Conservation (phyloP, 164 flowering plant species). For the Magnolia officinalis region DNA sequence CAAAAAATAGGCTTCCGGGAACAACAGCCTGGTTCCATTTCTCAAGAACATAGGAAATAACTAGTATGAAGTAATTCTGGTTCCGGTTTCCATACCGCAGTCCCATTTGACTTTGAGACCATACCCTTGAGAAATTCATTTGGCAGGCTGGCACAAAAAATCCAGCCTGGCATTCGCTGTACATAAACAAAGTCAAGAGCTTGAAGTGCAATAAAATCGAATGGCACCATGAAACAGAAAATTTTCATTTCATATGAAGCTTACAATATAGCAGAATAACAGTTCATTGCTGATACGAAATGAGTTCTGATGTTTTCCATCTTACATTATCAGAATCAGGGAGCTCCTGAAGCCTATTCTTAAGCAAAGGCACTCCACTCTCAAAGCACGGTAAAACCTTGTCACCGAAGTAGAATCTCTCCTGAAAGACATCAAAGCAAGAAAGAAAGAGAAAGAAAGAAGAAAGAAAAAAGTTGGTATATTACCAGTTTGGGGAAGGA, state of each 20-base stretch:
- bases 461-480: background rate
- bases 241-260: background rate
- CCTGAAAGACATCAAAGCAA: slow-evolving; percentile 36
- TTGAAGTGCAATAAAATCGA: background rate
- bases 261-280: background rate
- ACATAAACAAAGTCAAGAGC: background rate
- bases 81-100: background rate
- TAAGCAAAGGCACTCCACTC: slow-evolving; percentile 93
- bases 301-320: background rate
- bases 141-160: background rate
- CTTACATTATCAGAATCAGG: slow-evolving; percentile 96
- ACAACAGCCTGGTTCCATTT: background rate
- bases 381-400: slow-evolving; percentile 93
- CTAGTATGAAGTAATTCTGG: background rate
- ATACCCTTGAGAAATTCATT: background rate
- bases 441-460: background rate
- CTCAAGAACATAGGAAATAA: background rate
- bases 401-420: slow-evolving; percentile 98
- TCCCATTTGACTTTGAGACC: no score
- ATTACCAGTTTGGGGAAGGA: no score
- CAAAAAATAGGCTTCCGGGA: background rate
- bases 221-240: background rate
- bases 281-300: background rate
- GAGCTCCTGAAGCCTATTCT: slow-evolving; percentile 81
- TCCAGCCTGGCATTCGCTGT: background rate